Percentiles rank a stretch among this genome's conserved stretches.
Evolutionary conservation across 208 protist species (phyloP).

Genomic region (Spongospora subterranea): DNA sequence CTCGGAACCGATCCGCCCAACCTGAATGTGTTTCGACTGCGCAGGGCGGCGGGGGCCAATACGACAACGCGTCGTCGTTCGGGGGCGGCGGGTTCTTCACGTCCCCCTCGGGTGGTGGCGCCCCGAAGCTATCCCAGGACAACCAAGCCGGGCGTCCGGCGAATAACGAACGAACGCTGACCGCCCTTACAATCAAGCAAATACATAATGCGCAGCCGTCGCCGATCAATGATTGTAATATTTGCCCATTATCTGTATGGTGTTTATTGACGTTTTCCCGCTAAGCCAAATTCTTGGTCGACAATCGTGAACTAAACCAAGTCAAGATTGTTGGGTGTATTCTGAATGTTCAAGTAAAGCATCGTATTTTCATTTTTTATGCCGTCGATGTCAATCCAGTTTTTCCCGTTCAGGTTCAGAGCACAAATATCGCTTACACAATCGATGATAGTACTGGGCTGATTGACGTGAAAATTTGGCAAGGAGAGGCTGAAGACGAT

Average conservation of each 20-base stretch:
- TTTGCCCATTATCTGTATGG: not conserved
- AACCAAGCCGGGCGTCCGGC: not conserved
- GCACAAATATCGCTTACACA: constrained; percentile 46
- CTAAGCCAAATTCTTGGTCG: constrained; percentile 40
- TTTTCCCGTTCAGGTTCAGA: not conserved
- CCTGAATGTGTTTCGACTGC: no score
- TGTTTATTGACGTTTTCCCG: not conserved
- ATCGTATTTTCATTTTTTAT: not conserved
- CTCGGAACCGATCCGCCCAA: no score
- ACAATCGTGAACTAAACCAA: constrained; percentile 24
- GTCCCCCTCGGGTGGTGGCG: not conserved
- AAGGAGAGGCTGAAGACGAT: constrained; percentile 19
- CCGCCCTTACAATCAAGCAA: constrained; percentile 44
- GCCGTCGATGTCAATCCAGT: not conserved
- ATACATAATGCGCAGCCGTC: not conserved
- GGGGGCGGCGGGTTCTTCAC: constrained; percentile 29
- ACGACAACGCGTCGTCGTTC: constrained; percentile 29
- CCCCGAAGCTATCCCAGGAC: not conserved
- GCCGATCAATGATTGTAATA: not conserved
- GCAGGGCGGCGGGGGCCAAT: not conserved
- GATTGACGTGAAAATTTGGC: constrained; percentile 27
- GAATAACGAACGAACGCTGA: constrained; percentile 11
- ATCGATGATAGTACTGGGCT: constrained; percentile 49
- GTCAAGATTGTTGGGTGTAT: constrained; percentile 51
- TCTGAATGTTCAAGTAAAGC: not conserved